Base-by-base conservation (phyloP, 208 protist species). In the Trichomonas gallinae region DNA sequence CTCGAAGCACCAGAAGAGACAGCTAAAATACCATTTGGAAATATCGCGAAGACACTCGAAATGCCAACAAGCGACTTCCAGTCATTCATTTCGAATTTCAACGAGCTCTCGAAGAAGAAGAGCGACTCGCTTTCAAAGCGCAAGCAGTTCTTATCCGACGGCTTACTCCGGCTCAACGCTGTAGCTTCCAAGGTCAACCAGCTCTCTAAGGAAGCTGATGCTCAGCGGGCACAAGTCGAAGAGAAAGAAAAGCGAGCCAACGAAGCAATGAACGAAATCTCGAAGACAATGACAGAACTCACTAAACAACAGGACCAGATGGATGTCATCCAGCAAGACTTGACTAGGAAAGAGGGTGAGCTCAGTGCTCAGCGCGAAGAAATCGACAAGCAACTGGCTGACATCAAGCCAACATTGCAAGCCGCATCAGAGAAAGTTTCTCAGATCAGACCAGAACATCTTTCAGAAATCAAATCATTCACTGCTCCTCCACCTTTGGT, bases 201-300 rank as follows among this genome's bases (percentile, higher is more conserved):
- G 34, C 49, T 96, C n/a, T 96, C 93, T 0, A 63, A 82, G 38
- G 49, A 96, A 82, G 93, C 93, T 42, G 46, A 63, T 44, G 34
- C 26, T n/a, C 93, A 96, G 34, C 46, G 63, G 46, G 51, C 40
- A 46, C 93, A 96, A 81, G 49, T 96, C 3, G 11, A 49, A 46
- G 46, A 81, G 21, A 96, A 96, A 21, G 49, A 96, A n/a, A 31
- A 96, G 34, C 4, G 51, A 17, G 93, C 93, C 9, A 81, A 96
- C 2, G 93, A 96, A 96, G 93, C 93, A 6, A 82, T 96, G 93
- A 49, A 96, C 38, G 49, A 96, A 38, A 96, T 96, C 15, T 82
- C 93, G 4, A 96, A 96, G 42, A 81, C 93, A 82, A 96, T 96
- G 51, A 82, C 93, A n/a, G 38, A 82, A 45, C 21, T 81, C 0